These are phyloP conservation scores for Leccinum uliginosum DNA, from an alignment of 768 basidiomycete species.

Conservation along the genomic window DNA sequence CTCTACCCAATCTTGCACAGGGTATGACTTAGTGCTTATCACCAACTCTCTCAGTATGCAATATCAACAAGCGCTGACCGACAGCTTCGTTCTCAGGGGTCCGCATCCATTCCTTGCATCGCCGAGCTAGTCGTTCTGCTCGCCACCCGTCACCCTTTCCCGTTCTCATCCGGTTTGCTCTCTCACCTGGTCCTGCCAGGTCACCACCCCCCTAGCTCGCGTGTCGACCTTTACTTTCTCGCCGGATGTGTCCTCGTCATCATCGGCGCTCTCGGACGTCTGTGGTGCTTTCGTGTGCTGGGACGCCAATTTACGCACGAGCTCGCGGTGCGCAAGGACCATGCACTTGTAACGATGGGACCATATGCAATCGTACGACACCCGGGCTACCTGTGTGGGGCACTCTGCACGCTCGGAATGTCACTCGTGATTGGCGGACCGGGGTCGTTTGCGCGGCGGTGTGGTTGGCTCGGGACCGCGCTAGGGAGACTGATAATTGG, in stretches of 20 bases:
- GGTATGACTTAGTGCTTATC: slow-evolving; percentile 9
- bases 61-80: slow-evolving; percentile 1
- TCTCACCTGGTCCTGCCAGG: slow-evolving; percentile 17
- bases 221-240: slow-evolving; percentile 26
- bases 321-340: slow-evolving; percentile 28
- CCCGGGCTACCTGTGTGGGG: slow-evolving; percentile 29
- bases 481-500: slow-evolving; percentile 17
- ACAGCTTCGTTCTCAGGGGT: slow-evolving; percentile 9
- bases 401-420: slow-evolving; percentile 25
- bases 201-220: slow-evolving; percentile 13
- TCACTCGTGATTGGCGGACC: slow-evolving; percentile 29
- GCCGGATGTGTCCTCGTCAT: slow-evolving; percentile 25
- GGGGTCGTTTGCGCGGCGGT: slow-evolving; percentile 24
- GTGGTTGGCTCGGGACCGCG: slow-evolving; percentile 27
- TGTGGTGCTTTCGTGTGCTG: slow-evolving; percentile 33
- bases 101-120: slow-evolving; percentile 27
- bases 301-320: slow-evolving; percentile 35
- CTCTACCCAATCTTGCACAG: slow-evolving; percentile 21
- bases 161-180: slow-evolving; percentile 19
- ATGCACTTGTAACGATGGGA: slow-evolving; percentile 31
- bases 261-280: slow-evolving; percentile 32
- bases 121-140: slow-evolving; percentile 24
- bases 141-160: slow-evolving; percentile 14
- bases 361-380: slow-evolving; percentile 36
- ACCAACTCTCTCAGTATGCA: neutral